Conservation (phyloP, 129 eudicot species). For the Lactuca saligna region DNA sequence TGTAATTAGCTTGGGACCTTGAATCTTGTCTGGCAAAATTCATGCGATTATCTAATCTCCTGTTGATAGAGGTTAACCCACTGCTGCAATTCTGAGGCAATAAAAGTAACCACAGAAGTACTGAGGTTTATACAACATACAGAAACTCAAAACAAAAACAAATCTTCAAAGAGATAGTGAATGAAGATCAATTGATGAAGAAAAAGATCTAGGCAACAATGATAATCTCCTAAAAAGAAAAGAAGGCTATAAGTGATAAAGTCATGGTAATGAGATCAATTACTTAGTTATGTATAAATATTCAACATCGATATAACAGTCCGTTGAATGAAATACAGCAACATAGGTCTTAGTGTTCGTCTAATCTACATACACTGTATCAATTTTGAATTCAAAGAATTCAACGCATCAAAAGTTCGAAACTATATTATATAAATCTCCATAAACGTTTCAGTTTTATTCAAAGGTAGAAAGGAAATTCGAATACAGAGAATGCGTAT, state of each 20-base stretch:
- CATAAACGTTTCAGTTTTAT: not conserved
- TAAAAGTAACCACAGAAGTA: constrained; percentile 7
- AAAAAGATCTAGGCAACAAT: not conserved
- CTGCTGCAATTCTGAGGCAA: constrained; percentile 37
- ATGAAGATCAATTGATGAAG: not conserved
- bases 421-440: not conserved
- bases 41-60: constrained; percentile 32
- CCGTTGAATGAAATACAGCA: not conserved
- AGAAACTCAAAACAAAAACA: not conserved
- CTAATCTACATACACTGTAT: not conserved
- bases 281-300: not conserved
- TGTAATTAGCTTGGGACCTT: constrained; percentile 36
- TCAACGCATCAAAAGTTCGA: not conserved
- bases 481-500: not conserved
- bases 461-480: not conserved
- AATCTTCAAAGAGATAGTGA: no score
- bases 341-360: not conserved
- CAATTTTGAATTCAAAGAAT: not conserved
- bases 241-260: no score
- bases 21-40: constrained; percentile 41
- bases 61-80: constrained; percentile 28
- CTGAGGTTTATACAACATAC: not conserved
- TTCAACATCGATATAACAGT: constrained; percentile 9
- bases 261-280: no score
- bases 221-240: no score